Base-by-base conservation (phyloP, 129 eudicot genomes). In the Helichrysum umbraculigerum region DNA sequence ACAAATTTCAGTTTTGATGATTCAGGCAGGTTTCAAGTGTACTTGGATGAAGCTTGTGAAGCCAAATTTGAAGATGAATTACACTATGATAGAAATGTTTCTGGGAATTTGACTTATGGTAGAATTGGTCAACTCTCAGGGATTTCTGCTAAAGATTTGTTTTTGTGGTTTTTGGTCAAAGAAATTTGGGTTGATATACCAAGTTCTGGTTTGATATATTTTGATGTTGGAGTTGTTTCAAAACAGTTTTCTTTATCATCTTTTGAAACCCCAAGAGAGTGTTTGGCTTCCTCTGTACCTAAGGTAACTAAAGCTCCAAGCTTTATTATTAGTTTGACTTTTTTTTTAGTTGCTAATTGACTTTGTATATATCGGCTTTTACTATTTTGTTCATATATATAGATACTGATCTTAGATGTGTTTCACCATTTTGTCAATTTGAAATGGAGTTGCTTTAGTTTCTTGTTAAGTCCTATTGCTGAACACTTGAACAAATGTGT, bases 181-280 rank as follows among this genome's bases (percentile, higher is more conserved):
- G 89, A 85, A 66, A 90, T 93, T 34, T 77, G 93, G 82, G 98
- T 93, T 3, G 97, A 90, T 81, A 34, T 87, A 32, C 97, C 98
- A 0, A 93, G 90, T 77, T 87, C 97, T 8, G 97, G 98, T 1
- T 81, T 90, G 85, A 90, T 93, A 74, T 86, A 90, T 73, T 93
- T 93, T 75, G 93, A 93, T 78, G 93, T 90, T 20, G 93, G 97
- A 19, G 97, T 90, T 67, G 97, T 93, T 74, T 83, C 86, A 12
- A 93, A 93, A 82, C 96, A 93, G 68, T 88, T 90, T 57, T 88
- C 97, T 47, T 50, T 93, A 9, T 87, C 98, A 2, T 75, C 90
- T 0, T 93, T 90, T 66, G 98, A 90, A 68, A 85, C 85, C 29
- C 96, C 96, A 19, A 81, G 84, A 68, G 97, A 87, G 37, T 93